These are phyloP conservation scores for Rhodotorula toruloides DNA, from an alignment of 768 basidiomycete genomes.

Conservation along the genomic window DNA sequence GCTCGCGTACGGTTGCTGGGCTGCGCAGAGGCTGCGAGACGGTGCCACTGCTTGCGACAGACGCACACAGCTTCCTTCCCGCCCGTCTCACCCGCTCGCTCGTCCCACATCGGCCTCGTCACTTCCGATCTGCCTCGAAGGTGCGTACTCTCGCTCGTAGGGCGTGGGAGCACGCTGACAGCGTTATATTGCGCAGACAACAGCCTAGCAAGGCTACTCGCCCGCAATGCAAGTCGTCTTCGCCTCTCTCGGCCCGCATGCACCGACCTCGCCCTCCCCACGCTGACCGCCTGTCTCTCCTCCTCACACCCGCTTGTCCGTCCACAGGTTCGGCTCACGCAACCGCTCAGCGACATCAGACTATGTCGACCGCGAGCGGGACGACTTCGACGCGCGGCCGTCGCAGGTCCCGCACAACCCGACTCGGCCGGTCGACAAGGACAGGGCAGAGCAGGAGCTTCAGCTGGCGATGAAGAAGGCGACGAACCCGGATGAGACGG, in stretches of 20 bases:
- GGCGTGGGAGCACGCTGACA: background rate
- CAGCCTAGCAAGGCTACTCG: background rate
- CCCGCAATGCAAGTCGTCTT: background rate
- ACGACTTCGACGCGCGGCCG: slow-evolving; percentile 15
- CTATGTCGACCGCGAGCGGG: slow-evolving; percentile 31
- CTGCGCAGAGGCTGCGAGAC: no score
- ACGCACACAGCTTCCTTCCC: no score
- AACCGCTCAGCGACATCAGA: slow-evolving; percentile 14
- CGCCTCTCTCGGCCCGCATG: background rate
- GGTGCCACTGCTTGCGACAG: no score
- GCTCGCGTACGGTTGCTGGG: no score
- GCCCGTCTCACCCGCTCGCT: background rate
- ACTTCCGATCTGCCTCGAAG: background rate
- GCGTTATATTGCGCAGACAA: background rate
- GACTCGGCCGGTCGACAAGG: slow-evolving; percentile 95
- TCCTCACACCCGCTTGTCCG: no score
- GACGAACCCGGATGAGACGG: slow-evolving; percentile 86
- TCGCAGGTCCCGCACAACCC: slow-evolving; percentile 49
- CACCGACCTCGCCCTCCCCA: background rate
- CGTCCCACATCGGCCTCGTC: background rate
- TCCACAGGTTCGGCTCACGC: slow-evolving; percentile 24
- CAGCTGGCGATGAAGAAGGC: slow-evolving; percentile 97
- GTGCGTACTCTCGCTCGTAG: background rate
- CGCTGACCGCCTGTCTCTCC: background rate
- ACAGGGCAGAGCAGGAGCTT: slow-evolving; percentile 92